phyloP scores from a whole-genome alignment of 495 filamentous ascomycete genomes.

The Penicillium mononematosum region DNA sequence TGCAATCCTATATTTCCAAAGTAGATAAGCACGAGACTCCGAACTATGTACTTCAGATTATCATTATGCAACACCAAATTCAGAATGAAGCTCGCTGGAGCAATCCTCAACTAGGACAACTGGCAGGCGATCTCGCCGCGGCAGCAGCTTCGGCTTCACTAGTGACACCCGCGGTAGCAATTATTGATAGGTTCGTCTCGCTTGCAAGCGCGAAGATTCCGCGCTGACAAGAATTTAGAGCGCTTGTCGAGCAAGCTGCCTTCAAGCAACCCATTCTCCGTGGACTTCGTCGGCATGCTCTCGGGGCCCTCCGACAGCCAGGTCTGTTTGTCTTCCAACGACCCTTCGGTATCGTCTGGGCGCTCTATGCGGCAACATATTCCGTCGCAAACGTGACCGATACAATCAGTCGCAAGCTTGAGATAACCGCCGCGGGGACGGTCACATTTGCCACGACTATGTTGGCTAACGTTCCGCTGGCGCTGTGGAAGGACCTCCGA shows the following conservation, averaged over 20 bases:
- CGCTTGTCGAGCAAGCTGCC: slow-evolving; percentile 33
- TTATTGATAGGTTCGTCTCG: slow-evolving; percentile 34
- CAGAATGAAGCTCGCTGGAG: slow-evolving; percentile 15
- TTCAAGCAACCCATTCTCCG: slow-evolving; percentile 27
- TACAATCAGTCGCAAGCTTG: slow-evolving; percentile 25
- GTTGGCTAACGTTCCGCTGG: slow-evolving; percentile 36
- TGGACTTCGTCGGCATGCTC: slow-evolving; percentile 28
- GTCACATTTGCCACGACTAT: slow-evolving; percentile 31
- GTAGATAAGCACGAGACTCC: slow-evolving; percentile 9
- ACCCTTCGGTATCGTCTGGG: slow-evolving; percentile 31
- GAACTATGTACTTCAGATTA: background rate
- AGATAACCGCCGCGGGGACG: slow-evolving; percentile 21
- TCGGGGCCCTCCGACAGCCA: slow-evolving; percentile 23
- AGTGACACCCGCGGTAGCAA: slow-evolving; percentile 32
- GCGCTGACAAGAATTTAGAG: slow-evolving; percentile 18
- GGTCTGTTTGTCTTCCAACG: slow-evolving; percentile 25
- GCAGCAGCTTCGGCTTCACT: slow-evolving; percentile 33
- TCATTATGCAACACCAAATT: slow-evolving; percentile 18
- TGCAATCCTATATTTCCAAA: background rate
- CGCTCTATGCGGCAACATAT: slow-evolving; percentile 37
- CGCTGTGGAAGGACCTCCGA: slow-evolving; percentile 39
- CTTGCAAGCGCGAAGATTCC: background rate
- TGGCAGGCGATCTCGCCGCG: slow-evolving; percentile 32
- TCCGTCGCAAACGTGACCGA: slow-evolving; percentile 35
- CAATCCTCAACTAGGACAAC: slow-evolving; percentile 8